phyloP scores from a whole-genome alignment of 495 filamentous ascomycete species.

The Usnea hakonensis region DNA sequence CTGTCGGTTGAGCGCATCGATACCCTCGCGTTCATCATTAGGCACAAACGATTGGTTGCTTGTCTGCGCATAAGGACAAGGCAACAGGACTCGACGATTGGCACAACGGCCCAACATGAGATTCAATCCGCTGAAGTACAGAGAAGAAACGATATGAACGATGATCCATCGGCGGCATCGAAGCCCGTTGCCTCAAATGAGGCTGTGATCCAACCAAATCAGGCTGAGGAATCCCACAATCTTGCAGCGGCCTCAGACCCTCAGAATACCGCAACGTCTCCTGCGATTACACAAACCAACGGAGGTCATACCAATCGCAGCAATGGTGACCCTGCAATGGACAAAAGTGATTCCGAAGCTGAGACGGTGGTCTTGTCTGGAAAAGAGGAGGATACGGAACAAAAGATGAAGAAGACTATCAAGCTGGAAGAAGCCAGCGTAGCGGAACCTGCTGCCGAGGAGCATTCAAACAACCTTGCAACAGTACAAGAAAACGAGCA shows the following conservation, averaged over 20 bases:
- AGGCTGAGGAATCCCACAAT: slow-evolving; percentile 4
- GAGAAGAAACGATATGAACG: slow-evolving; percentile 12
- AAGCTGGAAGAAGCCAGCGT: slow-evolving; percentile 59
- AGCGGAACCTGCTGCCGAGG: slow-evolving; percentile 17
- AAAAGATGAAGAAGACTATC: slow-evolving; percentile 60
- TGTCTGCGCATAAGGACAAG: slow-evolving; percentile 16
- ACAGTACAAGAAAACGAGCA: slow-evolving; percentile 21
- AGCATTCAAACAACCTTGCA: slow-evolving; percentile 28
- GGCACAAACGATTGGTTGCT: slow-evolving; percentile 11
- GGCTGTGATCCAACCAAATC: neutral
- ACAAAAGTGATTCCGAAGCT: slow-evolving; percentile 65
- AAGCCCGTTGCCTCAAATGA: slow-evolving; percentile 7
- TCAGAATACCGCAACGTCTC: neutral
- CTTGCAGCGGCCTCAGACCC: neutral
- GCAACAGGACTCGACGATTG: slow-evolving; percentile 14
- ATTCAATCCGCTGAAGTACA: slow-evolving; percentile 9
- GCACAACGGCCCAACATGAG: slow-evolving; percentile 17
- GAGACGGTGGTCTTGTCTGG: slow-evolving; percentile 73
- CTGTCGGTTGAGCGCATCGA: slow-evolving; percentile 7
- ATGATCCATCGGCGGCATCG: slow-evolving; percentile 11
- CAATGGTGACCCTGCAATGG: slow-evolving; percentile 18
- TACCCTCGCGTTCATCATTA: neutral
- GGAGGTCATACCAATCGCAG: neutral
- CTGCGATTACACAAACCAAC: slow-evolving; percentile 5
- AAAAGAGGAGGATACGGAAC: slow-evolving; percentile 60